Conservation (phyloP, 2,329 filamentous ascomycete genomes). For the Hymenoscyphus salicellus region DNA sequence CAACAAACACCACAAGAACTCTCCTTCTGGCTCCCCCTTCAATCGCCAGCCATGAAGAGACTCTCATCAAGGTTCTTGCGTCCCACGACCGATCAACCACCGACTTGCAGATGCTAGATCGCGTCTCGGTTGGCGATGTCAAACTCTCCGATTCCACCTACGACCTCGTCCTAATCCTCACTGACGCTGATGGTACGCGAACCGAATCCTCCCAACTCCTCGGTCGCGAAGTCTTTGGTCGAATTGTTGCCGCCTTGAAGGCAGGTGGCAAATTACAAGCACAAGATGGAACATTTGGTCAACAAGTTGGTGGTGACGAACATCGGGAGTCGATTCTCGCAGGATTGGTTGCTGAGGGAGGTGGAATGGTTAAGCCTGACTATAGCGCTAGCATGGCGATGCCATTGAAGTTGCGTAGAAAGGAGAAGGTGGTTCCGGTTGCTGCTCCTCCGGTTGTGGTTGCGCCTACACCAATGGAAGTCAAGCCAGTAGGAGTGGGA, state of each 20-base stretch:
- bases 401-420: slow-evolving; percentile 53
- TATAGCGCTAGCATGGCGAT: slow-evolving; percentile 37
- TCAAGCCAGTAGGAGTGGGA: slow-evolving; percentile 56
- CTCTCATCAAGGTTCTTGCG: slow-evolving; percentile 67
- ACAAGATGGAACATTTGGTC: slow-evolving; percentile 62
- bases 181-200: slow-evolving; percentile 67
- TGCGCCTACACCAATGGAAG: slow-evolving; percentile 32
- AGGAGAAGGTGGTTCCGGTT: slow-evolving; percentile 51
- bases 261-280: slow-evolving; percentile 64
- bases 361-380: slow-evolving; percentile 73
- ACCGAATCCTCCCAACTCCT: slow-evolving; percentile 64
- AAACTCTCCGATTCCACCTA: slow-evolving; percentile 74
- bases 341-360: slow-evolving; percentile 62
- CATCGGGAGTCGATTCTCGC: slow-evolving; percentile 80
- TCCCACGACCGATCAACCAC: slow-evolving; percentile 71
- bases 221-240: slow-evolving; percentile 63
- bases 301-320: slow-evolving; percentile 45
- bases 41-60: slow-evolving; percentile 78
- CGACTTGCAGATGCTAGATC: slow-evolving; percentile 97
- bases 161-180: slow-evolving; percentile 79
- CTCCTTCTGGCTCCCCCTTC: slow-evolving; percentile 89
- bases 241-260: slow-evolving; percentile 68
- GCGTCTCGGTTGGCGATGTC: slow-evolving; percentile 77
- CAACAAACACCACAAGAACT: slow-evolving; percentile 49
- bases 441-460: slow-evolving; percentile 36